Base-by-base conservation (phyloP, 2,329 filamentous ascomycete species). In the Ascochyta fabae region DNA sequence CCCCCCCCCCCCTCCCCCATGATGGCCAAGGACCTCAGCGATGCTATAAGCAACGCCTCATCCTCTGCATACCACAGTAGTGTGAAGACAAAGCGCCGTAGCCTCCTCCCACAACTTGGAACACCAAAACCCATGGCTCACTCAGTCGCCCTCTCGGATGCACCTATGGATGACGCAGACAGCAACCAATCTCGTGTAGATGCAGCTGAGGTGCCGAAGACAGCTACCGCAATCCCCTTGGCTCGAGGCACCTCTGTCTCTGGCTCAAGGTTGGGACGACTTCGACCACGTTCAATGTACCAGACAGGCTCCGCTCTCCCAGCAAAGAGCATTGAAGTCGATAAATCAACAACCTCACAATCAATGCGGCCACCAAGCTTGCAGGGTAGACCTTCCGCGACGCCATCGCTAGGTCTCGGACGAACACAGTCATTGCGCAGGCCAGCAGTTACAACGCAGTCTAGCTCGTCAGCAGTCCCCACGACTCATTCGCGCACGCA, bases 61-160 rank as follows among this genome's bases (percentile, higher is more conserved):
- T 34, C 35, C n/a, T 26, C 36, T 8, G 24, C 33, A 31, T 38
- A 9, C 29, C 47, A 24, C 8, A 47, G 29, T 27, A 49, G 36
- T 31, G 33, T 22, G 5, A 38, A 34, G 23, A 36, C 31, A 53
- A 64, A 58, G 36, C 56, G 62, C 36, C 65, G 68, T 24, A 74
- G 72, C 55, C 61, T 72, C 47, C 63, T 75, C 27, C 72, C 71
- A 15, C 73, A 75, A 45, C 68, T 64, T 33, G 71, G 71, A n/a
- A 64, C 69, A 22, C 46, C 64, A n/a, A 71, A 50, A 41, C 51
- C 58, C 22, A 53, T 45, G 13, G 6, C 36, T 60, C 64, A 26
- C 27, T 9, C 48, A 6, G 23, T 31, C 9, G 19, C 34, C 23
- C 22, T 33, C 8, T 29, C 44, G 26, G 44, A 48, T 8, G 36